Evolutionary conservation across 2,329 filamentous ascomycete genomes (phyloP).

Genomic region (Neofusicoccum umdonicola): DNA sequence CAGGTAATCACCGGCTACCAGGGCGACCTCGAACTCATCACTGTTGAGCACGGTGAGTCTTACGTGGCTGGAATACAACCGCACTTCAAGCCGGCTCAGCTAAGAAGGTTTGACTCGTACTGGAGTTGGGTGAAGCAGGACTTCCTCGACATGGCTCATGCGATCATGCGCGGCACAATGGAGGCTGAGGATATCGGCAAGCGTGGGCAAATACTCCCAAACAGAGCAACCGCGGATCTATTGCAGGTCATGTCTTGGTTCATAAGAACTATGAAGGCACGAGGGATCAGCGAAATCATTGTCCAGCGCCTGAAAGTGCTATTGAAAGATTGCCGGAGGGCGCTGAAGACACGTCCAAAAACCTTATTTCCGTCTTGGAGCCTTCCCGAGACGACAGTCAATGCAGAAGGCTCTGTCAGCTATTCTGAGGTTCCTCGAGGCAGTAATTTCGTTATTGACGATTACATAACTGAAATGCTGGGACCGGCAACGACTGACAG

Average conservation of each 20-base stretch:
- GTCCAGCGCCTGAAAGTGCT: neutral
- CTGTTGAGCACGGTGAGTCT: conserved; percentile 30
- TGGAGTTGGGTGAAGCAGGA: conserved; percentile 39
- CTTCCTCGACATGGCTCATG: conserved; percentile 14
- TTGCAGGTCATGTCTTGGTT: neutral
- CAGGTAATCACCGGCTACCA: conserved; percentile 19
- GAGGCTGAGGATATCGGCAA: neutral
- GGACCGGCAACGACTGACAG: neutral
- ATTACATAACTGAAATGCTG: neutral
- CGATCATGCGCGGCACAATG: neutral
- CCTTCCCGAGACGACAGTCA: neutral
- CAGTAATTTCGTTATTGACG: neutral
- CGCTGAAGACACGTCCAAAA: neutral
- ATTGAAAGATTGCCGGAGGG: neutral
- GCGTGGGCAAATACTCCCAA: neutral
- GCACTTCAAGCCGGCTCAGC: conserved; percentile 28
- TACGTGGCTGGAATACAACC: conserved; percentile 32
- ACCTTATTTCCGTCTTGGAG: neutral
- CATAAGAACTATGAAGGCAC: neutral
- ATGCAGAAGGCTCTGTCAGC: neutral
- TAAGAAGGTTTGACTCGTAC: conserved; percentile 33
- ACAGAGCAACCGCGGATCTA: neutral
- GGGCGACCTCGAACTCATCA: conserved; percentile 24
- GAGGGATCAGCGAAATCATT: neutral
- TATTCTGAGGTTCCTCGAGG: neutral